These are phyloP conservation scores for Setomelanomma holmii DNA, from an alignment of 2,329 filamentous ascomycete genomes.

Conservation along the genomic window DNA sequence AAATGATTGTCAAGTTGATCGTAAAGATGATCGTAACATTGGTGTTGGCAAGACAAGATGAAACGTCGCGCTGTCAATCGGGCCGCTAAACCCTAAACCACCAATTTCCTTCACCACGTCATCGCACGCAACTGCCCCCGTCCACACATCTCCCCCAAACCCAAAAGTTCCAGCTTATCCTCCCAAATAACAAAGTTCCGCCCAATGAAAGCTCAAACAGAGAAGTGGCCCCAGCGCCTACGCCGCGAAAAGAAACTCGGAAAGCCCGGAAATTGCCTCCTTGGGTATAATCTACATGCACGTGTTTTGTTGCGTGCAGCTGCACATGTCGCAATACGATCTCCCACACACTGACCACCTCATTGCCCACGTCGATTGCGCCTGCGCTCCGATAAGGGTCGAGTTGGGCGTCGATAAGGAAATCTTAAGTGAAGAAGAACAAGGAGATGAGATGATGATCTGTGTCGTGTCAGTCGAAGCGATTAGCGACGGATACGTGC, in stretches of 20 bases:
- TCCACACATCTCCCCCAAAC: constrained; percentile 19
- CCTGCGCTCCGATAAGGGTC: constrained; percentile 21
- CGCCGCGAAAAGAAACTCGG: constrained; percentile 13
- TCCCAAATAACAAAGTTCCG: not conserved
- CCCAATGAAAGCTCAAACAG: constrained; percentile 12
- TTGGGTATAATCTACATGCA: constrained; percentile 18
- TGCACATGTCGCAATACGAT: constrained; percentile 5
- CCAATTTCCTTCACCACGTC: not conserved
- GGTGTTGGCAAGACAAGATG: not conserved
- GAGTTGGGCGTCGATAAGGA: constrained; percentile 8
- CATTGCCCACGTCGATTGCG: constrained; percentile 10
- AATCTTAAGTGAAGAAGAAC: constrained; percentile 6
- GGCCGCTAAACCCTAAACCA: not conserved
- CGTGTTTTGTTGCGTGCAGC: constrained; percentile 14
- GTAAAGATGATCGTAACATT: constrained; percentile 6
- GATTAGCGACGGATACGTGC: not conserved
- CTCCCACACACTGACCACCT: constrained; percentile 9
- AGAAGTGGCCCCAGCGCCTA: constrained; percentile 12
- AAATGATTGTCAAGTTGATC: constrained; percentile 4
- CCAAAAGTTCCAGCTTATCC: constrained; percentile 16
- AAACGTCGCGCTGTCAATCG: not conserved
- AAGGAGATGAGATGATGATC: constrained; percentile 12
- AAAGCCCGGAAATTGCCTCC: constrained; percentile 27
- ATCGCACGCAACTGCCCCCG: constrained; percentile 8
- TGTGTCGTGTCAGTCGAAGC: constrained; percentile 11